Evolutionary conservation across 139 green algal species (phyloP).

Genomic region (Ettlia oleoabundans): DNA sequence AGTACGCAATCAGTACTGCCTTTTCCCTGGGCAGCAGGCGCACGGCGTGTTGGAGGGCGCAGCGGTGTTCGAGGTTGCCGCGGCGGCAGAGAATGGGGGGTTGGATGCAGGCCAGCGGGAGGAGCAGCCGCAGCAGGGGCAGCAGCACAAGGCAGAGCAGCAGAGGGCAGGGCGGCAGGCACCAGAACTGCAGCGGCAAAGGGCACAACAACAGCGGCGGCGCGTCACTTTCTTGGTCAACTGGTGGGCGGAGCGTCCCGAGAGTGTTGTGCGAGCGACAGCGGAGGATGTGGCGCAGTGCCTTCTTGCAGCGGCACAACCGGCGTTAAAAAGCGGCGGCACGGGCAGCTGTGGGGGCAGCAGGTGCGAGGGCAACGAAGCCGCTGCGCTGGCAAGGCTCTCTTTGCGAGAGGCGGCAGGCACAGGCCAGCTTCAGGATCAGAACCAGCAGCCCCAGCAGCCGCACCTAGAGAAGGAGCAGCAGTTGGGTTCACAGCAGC

Average conservation of each 20-base stretch:
- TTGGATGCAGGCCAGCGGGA: background rate
- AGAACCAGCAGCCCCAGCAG: background rate
- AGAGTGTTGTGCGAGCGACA: slow-evolving; percentile 19
- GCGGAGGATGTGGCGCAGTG: background rate
- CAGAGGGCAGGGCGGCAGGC: background rate
- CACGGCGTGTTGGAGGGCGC: slow-evolving; percentile 71
- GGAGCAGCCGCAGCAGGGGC: background rate
- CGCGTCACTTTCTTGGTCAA: slow-evolving; percentile 71
- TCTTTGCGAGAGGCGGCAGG: background rate
- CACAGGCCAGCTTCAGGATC: background rate
- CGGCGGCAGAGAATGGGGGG: too few species aligned
- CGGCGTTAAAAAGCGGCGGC: background rate
- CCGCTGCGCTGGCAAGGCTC: background rate
- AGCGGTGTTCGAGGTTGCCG: background rate
- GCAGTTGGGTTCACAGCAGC: background rate
- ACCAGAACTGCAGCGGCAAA: background rate
- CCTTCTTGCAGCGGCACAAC: background rate
- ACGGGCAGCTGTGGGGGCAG: background rate
- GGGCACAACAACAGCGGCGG: background rate
- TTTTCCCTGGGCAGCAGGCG: slow-evolving; percentile 68
- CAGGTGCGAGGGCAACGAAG: background rate
- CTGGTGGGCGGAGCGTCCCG: slow-evolving; percentile 59
- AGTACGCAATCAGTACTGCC: slow-evolving; percentile 44
- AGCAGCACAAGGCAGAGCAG: background rate
- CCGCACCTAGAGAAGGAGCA: background rate